Evolutionary conservation across 116 monocot species (phyloP).

Genomic region (Phalaenopsis hybrid): DNA sequence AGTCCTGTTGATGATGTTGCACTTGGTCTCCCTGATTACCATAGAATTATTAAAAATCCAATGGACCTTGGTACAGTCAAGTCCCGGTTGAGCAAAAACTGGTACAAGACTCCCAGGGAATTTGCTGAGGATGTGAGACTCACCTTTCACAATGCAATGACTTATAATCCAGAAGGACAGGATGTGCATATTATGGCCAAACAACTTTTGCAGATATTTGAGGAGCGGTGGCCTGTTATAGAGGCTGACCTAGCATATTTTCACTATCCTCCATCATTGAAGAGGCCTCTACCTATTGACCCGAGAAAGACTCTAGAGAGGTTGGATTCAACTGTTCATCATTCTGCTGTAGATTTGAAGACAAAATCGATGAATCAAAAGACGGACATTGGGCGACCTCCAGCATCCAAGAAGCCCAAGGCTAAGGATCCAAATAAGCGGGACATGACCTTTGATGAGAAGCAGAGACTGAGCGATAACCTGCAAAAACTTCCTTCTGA

Average conservation of each 20-base stretch:
- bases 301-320: conserved; percentile 20
- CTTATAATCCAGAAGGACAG: conserved; percentile 28
- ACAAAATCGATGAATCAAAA: background rate
- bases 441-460: conserved; percentile 21
- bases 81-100: conserved; percentile 13
- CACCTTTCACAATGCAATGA: conserved; percentile 38
- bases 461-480: conserved; percentile 13
- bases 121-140: conserved; percentile 30
- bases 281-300: conserved; percentile 17
- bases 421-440: conserved; percentile 32
- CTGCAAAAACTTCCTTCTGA: conserved; percentile 19
- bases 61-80: conserved; percentile 32
- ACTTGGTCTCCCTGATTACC: conserved; percentile 34
- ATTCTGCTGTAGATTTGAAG: conserved; percentile 5
- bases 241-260: conserved; percentile 23
- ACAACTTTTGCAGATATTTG: conserved; percentile 20
- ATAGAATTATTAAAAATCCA: conserved; percentile 22
- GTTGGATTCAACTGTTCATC: conserved; percentile 17
- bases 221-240: conserved; percentile 14
- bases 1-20: conserved; percentile 27
- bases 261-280: conserved; percentile 11
- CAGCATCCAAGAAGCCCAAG: conserved; percentile 30
- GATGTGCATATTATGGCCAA: conserved; percentile 20
- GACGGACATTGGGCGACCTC: conserved; percentile 7
- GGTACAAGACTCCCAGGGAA: conserved; percentile 22